A percentile compares a stretch with the other conserved stretches of the same genome.
phyloP scores from a whole-genome alignment of 345 rosid genomes.

The Citropsis articulata region DNA sequence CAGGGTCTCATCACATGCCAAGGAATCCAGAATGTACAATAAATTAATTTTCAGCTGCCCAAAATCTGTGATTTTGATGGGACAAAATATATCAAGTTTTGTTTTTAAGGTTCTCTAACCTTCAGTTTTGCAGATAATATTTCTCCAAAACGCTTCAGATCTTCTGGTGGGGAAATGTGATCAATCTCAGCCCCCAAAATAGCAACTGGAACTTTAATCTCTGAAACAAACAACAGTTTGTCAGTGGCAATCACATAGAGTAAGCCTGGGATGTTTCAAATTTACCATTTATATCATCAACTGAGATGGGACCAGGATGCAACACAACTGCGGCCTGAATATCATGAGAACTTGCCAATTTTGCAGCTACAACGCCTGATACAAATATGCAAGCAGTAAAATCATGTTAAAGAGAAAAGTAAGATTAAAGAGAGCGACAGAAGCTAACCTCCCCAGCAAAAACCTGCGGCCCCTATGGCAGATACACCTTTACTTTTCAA shows the following conservation, averaged over 20 bases:
- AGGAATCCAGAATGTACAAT: background rate
- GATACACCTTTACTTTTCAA: slow-evolving; percentile 14
- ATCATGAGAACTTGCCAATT: slow-evolving; percentile 8
- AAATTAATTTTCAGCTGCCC: background rate
- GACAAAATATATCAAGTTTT: background rate
- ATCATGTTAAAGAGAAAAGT: background rate
- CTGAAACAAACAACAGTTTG: slow-evolving; percentile 21
- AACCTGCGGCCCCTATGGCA: slow-evolving; percentile 14
- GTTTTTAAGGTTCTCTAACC: slow-evolving; percentile 12
- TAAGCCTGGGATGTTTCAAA: background rate
- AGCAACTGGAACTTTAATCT: slow-evolving; percentile 37
- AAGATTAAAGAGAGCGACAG: background rate
- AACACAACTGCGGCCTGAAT: slow-evolving; percentile 10
- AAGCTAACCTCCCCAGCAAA: slow-evolving; percentile 23
- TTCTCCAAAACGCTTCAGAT: slow-evolving; percentile 32
- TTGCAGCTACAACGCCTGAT: slow-evolving; percentile 7
- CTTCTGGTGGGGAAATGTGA: slow-evolving; percentile 21
- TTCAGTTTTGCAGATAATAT: slow-evolving; percentile 29
- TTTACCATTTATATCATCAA: slow-evolving; percentile 7
- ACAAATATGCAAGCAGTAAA: background rate
- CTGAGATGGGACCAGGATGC: slow-evolving; percentile 3
- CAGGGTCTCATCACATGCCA: background rate
- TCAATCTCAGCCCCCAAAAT: slow-evolving; percentile 47
- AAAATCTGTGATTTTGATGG: background rate
- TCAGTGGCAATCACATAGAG: background rate